Evolutionary conservation across 768 basidiomycete species (phyloP), one percentile per base, ranked within the genome.

Genomic region (Tricholoma flavovirens): DNA sequence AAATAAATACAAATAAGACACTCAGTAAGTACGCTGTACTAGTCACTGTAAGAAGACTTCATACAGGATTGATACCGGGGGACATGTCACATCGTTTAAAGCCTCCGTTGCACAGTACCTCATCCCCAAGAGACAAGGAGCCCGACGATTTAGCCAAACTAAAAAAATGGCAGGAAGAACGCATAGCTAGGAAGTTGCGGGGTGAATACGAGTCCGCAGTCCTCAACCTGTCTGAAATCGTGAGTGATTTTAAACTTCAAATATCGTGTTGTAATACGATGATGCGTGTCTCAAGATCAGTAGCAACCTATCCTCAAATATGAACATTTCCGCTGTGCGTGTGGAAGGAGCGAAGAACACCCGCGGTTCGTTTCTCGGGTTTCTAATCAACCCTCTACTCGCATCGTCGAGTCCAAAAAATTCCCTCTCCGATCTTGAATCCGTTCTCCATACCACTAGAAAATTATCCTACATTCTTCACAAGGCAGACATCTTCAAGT

Each of bases 171-270:
- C 84, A 92, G 60, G 78, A 89, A 67, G 81, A 88, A 51, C 81
- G 91, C n/a, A 75, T 86, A 4, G 78, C 80, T 30, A 75, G 85
- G 55, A 82, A 80, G 63, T 72, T 93, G 51, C 73, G 76, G 50
- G 90, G 87, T 11, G 88, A 93, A 65, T 93, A 93, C 63, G 85
- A 93, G 71, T 83, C 83, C 19, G 80, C 82, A 6, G 78, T 83
- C 9, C 60, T 80, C 38, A 79, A 84, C 56, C 73, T 91, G 19
- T 76, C 81, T 0, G 82, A 89, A 63, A 55, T 73, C 43, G 72
- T 70, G 51, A 50, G 65, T 61, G 14, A 30, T 46, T 51, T 26
- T 5, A 40, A 22, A n/a, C n/a, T 43, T 15, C 53, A 32, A 10
- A 36, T 17, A 24, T 4, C 15, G 9, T 26, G 11, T 17, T 36